Conservation (phyloP, 805 yeast genomes). For the Teunomyces cretensis region DNA sequence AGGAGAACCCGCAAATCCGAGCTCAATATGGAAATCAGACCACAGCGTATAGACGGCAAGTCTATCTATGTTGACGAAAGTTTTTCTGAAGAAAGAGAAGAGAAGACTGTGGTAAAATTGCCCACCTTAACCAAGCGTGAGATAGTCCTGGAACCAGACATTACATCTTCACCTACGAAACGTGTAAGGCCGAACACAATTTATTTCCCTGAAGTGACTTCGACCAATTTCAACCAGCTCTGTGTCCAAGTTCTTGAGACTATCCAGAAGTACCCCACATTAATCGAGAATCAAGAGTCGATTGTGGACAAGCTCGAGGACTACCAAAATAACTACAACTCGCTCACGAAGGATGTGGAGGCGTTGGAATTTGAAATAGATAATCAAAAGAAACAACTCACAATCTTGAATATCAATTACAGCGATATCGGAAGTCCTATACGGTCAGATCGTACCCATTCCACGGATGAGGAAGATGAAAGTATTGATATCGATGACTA, state of each 20-base stretch:
- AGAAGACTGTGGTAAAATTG: constrained; percentile 26
- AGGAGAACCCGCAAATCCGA: constrained; percentile 1
- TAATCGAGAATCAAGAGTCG: constrained; percentile 21
- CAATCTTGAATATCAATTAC: constrained; percentile 30
- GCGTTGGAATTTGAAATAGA: constrained; percentile 44
- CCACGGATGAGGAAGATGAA: constrained; percentile 9
- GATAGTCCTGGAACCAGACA: not conserved
- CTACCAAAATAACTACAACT: constrained; percentile 38
- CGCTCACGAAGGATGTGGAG: constrained; percentile 37
- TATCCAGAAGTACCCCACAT: constrained; percentile 23
- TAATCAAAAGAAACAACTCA: constrained; percentile 42
- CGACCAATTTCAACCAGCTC: constrained; percentile 40
- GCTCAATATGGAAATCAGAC: constrained; percentile 22
- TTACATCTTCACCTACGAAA: constrained; percentile 16
- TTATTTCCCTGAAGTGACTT: not conserved
- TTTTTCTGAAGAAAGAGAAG: constrained; percentile 21
- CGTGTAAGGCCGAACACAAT: constrained; percentile 2
- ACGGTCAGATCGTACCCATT: constrained; percentile 7
- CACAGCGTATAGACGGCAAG: constrained; percentile 54
- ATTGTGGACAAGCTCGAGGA: constrained; percentile 31
- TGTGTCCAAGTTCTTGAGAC: constrained; percentile 39
- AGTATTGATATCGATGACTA: constrained; percentile 36
- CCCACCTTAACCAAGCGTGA: constrained; percentile 16
- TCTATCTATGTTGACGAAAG: constrained; percentile 31
- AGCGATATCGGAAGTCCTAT: constrained; percentile 18